Percentiles rank a stretch among this genome's conserved stretches.
Conservation (phyloP, 805 yeast genomes). For the Yarrowia sp. region DNA sequence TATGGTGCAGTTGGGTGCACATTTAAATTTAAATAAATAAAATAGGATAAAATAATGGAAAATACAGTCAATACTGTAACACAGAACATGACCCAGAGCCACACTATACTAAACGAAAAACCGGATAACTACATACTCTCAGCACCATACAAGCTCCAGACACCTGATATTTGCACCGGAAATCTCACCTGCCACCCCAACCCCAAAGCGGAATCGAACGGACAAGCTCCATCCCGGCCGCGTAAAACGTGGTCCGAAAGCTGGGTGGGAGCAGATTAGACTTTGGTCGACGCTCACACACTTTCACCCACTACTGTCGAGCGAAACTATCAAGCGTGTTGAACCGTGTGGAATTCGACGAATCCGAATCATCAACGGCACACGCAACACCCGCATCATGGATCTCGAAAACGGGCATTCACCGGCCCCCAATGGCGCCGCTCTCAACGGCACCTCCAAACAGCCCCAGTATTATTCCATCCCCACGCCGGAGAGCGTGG, state of each 20-base stretch:
- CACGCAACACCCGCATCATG: not conserved
- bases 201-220: not conserved
- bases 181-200: not conserved
- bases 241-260: conserved; percentile 14
- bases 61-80: too few species aligned
- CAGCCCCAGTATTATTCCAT: not conserved
- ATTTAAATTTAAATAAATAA: too few species aligned
- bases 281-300: conserved; percentile 13
- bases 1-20: too few species aligned
- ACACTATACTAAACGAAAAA: too few species aligned
- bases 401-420: conserved; percentile 28
- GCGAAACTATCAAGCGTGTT: conserved; percentile 23
- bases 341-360: conserved; percentile 1
- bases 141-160: too few species aligned
- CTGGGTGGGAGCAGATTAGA: not conserved
- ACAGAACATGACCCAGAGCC: too few species aligned
- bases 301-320: conserved; percentile 14
- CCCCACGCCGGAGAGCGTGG: not conserved
- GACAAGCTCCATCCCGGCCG: not conserved
- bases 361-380: not conserved
- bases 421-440: conserved; percentile 27
- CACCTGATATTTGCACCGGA: too few species aligned
- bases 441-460: conserved; percentile 17
- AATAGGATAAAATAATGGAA: too few species aligned
- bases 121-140: too few species aligned